Base-by-base conservation (phyloP, 352 stramenopile genomes). In the Thraustochytrium sp. region DNA sequence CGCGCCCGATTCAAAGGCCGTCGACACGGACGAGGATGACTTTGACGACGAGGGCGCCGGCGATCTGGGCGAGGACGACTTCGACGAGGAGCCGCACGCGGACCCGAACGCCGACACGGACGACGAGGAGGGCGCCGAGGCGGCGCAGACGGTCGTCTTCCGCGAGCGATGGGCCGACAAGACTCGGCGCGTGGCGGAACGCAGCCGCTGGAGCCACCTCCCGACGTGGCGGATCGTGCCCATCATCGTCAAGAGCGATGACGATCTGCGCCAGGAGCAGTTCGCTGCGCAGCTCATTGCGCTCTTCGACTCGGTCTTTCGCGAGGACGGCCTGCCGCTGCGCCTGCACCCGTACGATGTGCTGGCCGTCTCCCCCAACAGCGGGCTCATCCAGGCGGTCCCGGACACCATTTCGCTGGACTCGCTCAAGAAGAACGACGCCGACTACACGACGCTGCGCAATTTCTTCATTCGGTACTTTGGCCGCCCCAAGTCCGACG, bases 251-350 rank as follows among this genome's bases (percentile, higher is more conserved):
- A 99, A 99, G 87, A 98, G 94, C 53, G 98, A 98, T 85, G 97
- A 99, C 87, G 96, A 99, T 85, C 88, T 99, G 76, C 91, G 96
- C 5, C 97, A 99, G 88, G 96, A 99, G 87, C 94, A 98, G 26
- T 99, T 99, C 87, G 96, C 96, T 21, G 91, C 98, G 85, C 96
- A 99, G 87, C 88, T 99, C 8, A 99, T 99, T 86, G 91, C 97
- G 51, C 94, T 98, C 76, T 98, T 98, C 76, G 91, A 96, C 48
- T 93, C 98, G 85, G 98, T 98, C 65, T 99, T 98, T 88, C 91
- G 93, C 87, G 90, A 94, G 74, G 93, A 92, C n/a, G 93, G 93
- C 9, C 78, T 99, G 21, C 93, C 95, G 1, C 89, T 99, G 65
- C 99, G 94, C 93, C 89, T 99, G 9, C 92, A 96, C 82, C 92